Evolutionary conservation across 2,329 filamentous ascomycete genomes (phyloP), one percentile per base, ranked within the genome.

Genomic region (Ophiostoma montium): DNA sequence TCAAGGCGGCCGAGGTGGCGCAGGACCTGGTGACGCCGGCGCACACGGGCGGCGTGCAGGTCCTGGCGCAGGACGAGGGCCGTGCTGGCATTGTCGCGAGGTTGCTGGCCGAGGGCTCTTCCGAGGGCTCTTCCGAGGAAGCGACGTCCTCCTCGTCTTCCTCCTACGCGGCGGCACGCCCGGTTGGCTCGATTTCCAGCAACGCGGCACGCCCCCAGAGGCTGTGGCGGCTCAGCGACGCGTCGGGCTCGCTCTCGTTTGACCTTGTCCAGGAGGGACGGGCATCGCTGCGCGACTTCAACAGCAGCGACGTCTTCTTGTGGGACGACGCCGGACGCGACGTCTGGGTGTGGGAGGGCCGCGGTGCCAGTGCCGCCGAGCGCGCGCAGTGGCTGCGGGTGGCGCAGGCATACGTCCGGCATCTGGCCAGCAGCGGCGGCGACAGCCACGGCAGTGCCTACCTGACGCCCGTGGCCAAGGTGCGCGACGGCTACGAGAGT

Each of bases 291-390:
- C 59, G 62, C 0, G 76, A 81, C 54, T 62, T 84, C 7, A 70
- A 80, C 53, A 69, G 69, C 36, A 67, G 70, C 42, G 78, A 83
- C 56, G 71, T 84, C 5, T 84, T 83, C 57, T 59, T 84, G 18
- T 66, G 81, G 18, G 71, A 75, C 52, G 76, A 80, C 55, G 68
- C 66, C 0, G 77, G 78, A 7, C 70, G 61, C 46, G 64, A 64
- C 8, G 65, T 84, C 32, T 84, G 79, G 78, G 76, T 84, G 2
- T 84, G 80, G 80, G 71, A 81, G 57, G 80, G 80, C 1, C 62
- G 63, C 2, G 65, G 67, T 1, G 78, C 80, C 9, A 83, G 78
- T 59, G 62, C 63, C 32, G 63, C 61, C 1, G 80, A 84, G 63
- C 80, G 70, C 60, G 69, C 73, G 5, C 66, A 67, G 59, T 84